These are phyloP conservation scores for Phytopythium ostracodes DNA, from an alignment of 352 stramenopile genomes.

Conservation along the genomic window DNA sequence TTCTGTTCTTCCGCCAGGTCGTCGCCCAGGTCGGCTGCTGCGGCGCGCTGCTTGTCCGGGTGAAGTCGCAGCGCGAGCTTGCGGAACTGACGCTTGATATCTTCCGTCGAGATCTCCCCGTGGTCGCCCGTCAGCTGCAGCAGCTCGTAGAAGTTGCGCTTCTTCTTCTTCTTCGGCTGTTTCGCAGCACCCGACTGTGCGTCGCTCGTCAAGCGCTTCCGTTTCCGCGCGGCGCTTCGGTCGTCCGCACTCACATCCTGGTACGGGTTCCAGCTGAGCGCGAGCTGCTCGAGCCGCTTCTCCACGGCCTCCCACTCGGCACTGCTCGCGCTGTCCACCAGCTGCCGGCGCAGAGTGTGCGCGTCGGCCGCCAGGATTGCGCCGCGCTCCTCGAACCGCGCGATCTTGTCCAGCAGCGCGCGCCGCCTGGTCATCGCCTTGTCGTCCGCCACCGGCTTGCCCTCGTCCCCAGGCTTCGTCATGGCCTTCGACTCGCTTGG, in stretches of 20 bases:
- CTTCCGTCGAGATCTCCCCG: conserved; percentile 22
- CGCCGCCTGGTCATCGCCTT: conserved; percentile 10
- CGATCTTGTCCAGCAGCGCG: conserved; percentile 56
- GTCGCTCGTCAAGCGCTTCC: conserved; percentile 5
- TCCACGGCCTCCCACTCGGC: conserved; percentile 57
- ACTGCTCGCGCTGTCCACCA: conserved; percentile 51
- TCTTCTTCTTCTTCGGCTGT: conserved; percentile 20
- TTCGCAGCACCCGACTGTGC: conserved; percentile 5
- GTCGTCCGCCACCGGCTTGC: neutral
- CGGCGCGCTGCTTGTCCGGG: conserved; percentile 54
- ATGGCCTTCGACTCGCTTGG: neutral
- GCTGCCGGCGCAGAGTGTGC: conserved; percentile 58
- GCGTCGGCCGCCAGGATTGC: conserved; percentile 55
- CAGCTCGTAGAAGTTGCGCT: conserved; percentile 67
- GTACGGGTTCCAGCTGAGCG: conserved; percentile 73
- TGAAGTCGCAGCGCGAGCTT: conserved; percentile 60
- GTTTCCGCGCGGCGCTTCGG: conserved; percentile 10
- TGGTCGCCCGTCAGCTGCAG: conserved; percentile 29
- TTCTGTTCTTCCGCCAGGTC: conserved; percentile 6
- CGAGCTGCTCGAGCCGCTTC: conserved; percentile 50
- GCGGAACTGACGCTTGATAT: conserved; percentile 67
- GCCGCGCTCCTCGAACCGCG: conserved; percentile 40
- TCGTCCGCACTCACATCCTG: conserved; percentile 37
- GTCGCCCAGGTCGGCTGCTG: neutral
- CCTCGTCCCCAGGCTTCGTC: neutral